Percentiles rank a stretch among this genome's conserved stretches.
phyloP scores from a whole-genome alignment of 1,284 basidiomycete genomes.

The Naganishia sp. region DNA sequence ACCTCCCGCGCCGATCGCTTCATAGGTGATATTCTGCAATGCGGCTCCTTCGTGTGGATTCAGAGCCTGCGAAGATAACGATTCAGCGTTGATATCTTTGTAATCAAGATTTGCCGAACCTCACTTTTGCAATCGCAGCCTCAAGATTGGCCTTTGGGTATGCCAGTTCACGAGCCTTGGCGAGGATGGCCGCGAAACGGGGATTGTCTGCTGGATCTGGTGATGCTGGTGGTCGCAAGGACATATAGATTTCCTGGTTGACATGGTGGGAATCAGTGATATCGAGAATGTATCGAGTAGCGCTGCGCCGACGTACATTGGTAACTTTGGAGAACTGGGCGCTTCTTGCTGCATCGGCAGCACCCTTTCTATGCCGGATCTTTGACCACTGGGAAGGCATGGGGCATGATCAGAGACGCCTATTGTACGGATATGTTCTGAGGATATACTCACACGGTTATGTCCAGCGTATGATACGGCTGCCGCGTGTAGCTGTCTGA shows the following conservation, averaged over 20 bases:
- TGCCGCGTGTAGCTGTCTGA: slow-evolving; percentile 13
- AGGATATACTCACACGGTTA: slow-evolving; percentile 19
- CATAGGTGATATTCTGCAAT: slow-evolving; percentile 60
- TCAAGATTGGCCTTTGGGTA: slow-evolving; percentile 78
- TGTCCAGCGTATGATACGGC: slow-evolving; percentile 15
- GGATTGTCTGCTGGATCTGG: slow-evolving; percentile 66
- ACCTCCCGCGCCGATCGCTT: slow-evolving; percentile 66
- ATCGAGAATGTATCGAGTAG: neutral
- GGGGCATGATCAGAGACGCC: neutral
- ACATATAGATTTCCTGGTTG: slow-evolving; percentile 67
- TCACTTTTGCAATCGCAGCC: slow-evolving; percentile 66
- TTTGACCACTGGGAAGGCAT: slow-evolving; percentile 68
- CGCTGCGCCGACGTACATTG: slow-evolving; percentile 57
- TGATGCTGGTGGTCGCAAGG: slow-evolving; percentile 67
- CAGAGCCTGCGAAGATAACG: slow-evolving; percentile 10
- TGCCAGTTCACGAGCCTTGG: slow-evolving; percentile 64
- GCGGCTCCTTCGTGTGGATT: slow-evolving; percentile 30
- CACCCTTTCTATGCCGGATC: slow-evolving; percentile 77
- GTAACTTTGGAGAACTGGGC: slow-evolving; percentile 63
- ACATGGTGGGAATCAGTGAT: neutral
- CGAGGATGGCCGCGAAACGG: slow-evolving; percentile 64
- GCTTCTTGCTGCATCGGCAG: slow-evolving; percentile 67
- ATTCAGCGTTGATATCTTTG: neutral
- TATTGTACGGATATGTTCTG: neutral
- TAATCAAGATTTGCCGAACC: slow-evolving; percentile 25